Evolutionary conservation across 2,329 filamentous ascomycete genomes (phyloP).

Genomic region (Apiospora arundinis): DNA sequence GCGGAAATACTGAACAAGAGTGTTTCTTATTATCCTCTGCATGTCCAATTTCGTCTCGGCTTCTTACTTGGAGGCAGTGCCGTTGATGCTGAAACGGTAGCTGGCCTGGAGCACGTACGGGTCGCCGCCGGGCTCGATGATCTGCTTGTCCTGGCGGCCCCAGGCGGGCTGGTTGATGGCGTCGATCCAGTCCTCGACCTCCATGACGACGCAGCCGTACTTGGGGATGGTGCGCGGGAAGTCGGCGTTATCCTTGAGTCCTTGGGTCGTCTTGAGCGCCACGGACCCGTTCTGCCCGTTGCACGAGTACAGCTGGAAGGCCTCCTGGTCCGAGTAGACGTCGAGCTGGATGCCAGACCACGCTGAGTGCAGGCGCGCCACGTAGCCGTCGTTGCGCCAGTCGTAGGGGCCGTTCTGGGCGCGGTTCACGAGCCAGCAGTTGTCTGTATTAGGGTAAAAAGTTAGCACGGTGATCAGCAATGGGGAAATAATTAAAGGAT

Average conservation of each 20-base stretch:
- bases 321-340: conserved; percentile 82
- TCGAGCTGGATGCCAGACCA: conserved; percentile 87
- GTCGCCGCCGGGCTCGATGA: conserved; percentile 64
- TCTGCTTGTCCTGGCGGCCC: conserved; percentile 69
- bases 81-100: conserved; percentile 63
- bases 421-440: conserved; percentile 73
- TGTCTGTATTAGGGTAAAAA: conserved; percentile 53
- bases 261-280: conserved; percentile 74
- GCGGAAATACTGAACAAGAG: background rate
- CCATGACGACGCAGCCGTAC: conserved; percentile 88
- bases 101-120: conserved; percentile 68
- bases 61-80: conserved; percentile 27
- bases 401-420: conserved; percentile 61
- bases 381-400: conserved; percentile 66
- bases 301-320: conserved; percentile 89
- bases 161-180: conserved; percentile 92
- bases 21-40: background rate
- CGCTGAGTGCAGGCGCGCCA: conserved; percentile 71
- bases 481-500: background rate
- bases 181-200: conserved; percentile 94
- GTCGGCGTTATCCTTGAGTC: conserved; percentile 58
- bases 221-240: conserved; percentile 70
- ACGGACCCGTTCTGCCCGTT: conserved; percentile 75
- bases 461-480: background rate
- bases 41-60: background rate